Conservation (phyloP, 73 alveolate genomes). For the Chromera velia region DNA sequence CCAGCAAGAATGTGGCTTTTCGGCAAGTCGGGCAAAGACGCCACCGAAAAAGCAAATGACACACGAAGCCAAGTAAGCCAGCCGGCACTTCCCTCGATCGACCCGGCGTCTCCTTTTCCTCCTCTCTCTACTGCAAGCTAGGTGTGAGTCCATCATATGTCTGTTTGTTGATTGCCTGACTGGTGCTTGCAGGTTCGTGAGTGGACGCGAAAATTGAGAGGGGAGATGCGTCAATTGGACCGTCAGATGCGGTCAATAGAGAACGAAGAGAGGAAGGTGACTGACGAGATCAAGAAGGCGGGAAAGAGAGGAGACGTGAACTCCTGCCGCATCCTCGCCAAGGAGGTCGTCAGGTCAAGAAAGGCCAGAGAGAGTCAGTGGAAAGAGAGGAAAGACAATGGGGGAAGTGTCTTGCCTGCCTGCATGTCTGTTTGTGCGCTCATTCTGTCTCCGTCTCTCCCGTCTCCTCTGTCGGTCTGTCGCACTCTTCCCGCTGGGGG, state of each 20-base stretch:
- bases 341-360: background rate
- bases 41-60: no score
- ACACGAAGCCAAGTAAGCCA: no score
- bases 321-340: background rate
- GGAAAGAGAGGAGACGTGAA: background rate
- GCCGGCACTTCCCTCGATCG: no score
- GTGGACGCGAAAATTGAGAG: background rate
- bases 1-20: no score
- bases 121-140: no score
- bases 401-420: background rate
- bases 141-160: no score
- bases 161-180: no score
- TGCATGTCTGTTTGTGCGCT: background rate
- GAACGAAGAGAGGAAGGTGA: background rate
- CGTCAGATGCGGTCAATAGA: background rate
- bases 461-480: background rate
- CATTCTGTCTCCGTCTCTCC: background rate
- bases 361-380: background rate
- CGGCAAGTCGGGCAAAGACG: no score
- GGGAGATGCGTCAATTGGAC: background rate
- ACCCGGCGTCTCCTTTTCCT: no score
- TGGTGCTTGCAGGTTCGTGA: background rate
- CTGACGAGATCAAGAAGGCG: background rate
- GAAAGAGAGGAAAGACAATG: background rate
- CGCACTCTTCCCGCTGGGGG: background rate